phyloP scores from a whole-genome alignment of 768 basidiomycete species.

The Agrocybe praecox region DNA sequence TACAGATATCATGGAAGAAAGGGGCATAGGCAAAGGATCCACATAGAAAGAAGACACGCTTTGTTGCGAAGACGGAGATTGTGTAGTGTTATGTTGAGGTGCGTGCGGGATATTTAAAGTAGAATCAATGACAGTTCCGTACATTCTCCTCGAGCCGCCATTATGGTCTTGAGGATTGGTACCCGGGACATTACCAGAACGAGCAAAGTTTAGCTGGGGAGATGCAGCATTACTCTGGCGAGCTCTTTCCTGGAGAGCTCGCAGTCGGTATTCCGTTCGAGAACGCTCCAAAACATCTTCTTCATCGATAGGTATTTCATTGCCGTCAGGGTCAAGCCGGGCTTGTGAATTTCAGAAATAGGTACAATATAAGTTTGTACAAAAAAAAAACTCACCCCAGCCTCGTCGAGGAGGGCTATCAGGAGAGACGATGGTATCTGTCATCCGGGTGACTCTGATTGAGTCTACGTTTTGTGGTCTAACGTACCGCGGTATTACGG shows the following conservation, averaged over 20 bases:
- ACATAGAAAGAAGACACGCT: conserved; percentile 23
- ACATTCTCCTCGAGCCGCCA: conserved; percentile 10
- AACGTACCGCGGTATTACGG: conserved; percentile 1
- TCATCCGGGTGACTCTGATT: conserved; percentile 18
- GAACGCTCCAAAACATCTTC: conserved; percentile 62
- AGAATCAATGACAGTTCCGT: conserved; percentile 28
- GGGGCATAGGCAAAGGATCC: conserved; percentile 59
- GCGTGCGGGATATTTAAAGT: conserved; percentile 18
- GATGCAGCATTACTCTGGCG: conserved; percentile 19
- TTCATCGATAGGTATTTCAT: conserved; percentile 63
- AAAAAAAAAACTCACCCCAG: conserved; percentile 42
- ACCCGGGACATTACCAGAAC: not conserved
- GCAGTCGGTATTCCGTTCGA: conserved; percentile 49
- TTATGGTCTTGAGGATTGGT: conserved; percentile 10
- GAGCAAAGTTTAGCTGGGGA: not conserved
- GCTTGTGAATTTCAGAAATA: conserved; percentile 27
- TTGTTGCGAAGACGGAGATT: not conserved
- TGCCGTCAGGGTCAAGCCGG: conserved; percentile 58
- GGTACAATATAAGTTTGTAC: not conserved
- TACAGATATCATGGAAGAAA: conserved; percentile 48
- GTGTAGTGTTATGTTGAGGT: not conserved
- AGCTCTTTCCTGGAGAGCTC: conserved; percentile 23
- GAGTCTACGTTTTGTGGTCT: conserved; percentile 12
- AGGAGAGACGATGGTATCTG: conserved; percentile 13
- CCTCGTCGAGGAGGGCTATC: conserved; percentile 36